Evolutionary conservation across 345 rosid species (phyloP), one percentile per base, ranked within the genome.

Genomic region (Hibiscus tridactylites): DNA sequence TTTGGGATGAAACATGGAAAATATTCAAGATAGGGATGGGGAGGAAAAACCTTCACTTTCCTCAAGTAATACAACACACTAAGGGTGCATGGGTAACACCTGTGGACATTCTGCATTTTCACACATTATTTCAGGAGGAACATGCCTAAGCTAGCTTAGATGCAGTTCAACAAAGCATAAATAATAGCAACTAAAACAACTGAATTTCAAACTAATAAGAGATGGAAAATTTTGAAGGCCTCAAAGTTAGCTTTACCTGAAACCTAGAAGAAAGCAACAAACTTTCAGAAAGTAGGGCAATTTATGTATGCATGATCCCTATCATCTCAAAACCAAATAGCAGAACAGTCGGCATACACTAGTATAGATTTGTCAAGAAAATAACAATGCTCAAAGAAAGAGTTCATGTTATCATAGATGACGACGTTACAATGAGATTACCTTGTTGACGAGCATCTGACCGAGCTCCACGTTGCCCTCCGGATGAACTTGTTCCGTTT

Each of bases 391-490:
- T 67, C 21, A 9, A 39, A 26, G 24, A 59, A 71, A 19, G 31
- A 10, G 21, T 58, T 28, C 42, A 67, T 49, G 10, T 65, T 28
- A 28, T 0, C 15, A 33, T 31, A 33, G 10, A 62, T 61, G 24
- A 31, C 4, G 28, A 62, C 7, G 49, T 71, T 33, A 49, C 54
- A 71, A 75, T 33, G 68, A 68, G 73, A 58, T 76, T 59, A 77
- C 97, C 94, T 24, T 85, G 88, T 71, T 78, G 89, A 59, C 76
- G 79, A 77, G 80, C 58, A 75, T 78, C 87, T 64, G 88, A 70
- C 24, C 77, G 84, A 61, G 86, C 63, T 71, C 81, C 95, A 73
- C 77, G 86, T 75, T 88, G 97, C 61, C 83, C 90, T 67, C 84
- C 80, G 16, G 83, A 53, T n/a, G 90, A 69, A 76, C 74, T 80